phyloP scores from a whole-genome alignment of 169 alveolate species.

The Eimeria praecox region DNA sequence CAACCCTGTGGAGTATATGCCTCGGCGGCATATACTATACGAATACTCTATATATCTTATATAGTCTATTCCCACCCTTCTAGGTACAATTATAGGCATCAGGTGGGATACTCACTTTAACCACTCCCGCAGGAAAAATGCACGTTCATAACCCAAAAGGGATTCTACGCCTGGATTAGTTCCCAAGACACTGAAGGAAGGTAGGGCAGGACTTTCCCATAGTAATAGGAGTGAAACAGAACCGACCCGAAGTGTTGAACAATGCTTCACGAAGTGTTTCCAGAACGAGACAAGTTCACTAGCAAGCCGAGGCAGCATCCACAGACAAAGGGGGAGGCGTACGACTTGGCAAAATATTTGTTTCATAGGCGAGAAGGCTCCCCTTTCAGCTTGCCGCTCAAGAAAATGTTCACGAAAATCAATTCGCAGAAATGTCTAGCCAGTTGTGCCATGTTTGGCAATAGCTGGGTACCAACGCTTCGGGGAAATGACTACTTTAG shows the following conservation, averaged over 20 bases:
- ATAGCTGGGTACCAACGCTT: not conserved
- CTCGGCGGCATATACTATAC: not conserved
- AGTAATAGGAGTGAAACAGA: not conserved
- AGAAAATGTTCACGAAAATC: not conserved
- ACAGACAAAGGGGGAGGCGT: not conserved
- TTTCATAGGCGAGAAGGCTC: not conserved
- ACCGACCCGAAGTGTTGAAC: not conserved
- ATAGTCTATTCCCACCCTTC: not conserved
- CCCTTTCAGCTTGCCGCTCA: not conserved
- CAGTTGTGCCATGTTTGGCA: not conserved
- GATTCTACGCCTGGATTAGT: not conserved
- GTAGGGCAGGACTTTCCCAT: not conserved
- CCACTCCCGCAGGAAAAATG: not conserved
- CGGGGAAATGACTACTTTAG: not conserved
- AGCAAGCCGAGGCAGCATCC: not conserved
- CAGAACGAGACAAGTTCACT: not conserved
- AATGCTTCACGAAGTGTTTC: not conserved
- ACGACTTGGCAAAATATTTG: not conserved
- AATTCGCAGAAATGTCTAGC: not conserved
- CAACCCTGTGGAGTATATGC: not conserved
- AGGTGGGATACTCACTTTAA: not conserved
- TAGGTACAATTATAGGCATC: not conserved
- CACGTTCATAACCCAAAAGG: not conserved
- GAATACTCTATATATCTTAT: too few relatives aligned
- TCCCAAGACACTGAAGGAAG: not conserved